phyloP scores from a whole-genome alignment of 2,329 filamentous ascomycete species.

The Dryadomyces quercivorus region DNA sequence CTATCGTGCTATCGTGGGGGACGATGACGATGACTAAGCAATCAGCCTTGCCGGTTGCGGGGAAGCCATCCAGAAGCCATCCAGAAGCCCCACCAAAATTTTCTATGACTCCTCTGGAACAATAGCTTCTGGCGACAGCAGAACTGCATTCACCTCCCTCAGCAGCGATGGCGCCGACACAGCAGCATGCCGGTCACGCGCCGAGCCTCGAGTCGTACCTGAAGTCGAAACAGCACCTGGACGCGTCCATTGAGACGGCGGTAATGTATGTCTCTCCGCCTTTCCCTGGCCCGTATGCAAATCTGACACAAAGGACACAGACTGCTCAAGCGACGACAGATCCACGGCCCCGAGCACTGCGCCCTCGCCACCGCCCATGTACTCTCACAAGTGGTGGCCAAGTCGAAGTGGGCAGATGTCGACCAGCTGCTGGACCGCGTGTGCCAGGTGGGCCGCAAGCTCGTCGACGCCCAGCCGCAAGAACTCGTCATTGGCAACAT shows the following conservation, averaged over 20 bases:
- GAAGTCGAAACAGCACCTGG: slow-evolving; percentile 51
- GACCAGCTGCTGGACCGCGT: slow-evolving; percentile 70
- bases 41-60: too few relatives aligned
- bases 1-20: too few relatives aligned
- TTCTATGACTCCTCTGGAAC: background rate
- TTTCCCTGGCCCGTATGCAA: background rate
- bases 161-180: slow-evolving; percentile 41
- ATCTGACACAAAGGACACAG: slow-evolving; percentile 27
- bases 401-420: slow-evolving; percentile 66
- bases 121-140: background rate
- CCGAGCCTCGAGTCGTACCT: slow-evolving; percentile 69
- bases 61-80: too few relatives aligned
- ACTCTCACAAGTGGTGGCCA: slow-evolving; percentile 73
- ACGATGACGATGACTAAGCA: background rate
- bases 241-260: slow-evolving; percentile 72
- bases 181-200: slow-evolving; percentile 37
- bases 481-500: slow-evolving; percentile 94
- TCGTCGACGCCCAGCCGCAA: slow-evolving; percentile 74
- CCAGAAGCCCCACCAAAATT: background rate
- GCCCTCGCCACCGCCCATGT: slow-evolving; percentile 86
- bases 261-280: slow-evolving; percentile 56
- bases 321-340: slow-evolving; percentile 82
- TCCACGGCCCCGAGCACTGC: slow-evolving; percentile 75
- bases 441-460: slow-evolving; percentile 61
- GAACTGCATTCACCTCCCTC: background rate